Conservation (phyloP, 75 land plant genomes). For the Pinus taeda region DNA sequence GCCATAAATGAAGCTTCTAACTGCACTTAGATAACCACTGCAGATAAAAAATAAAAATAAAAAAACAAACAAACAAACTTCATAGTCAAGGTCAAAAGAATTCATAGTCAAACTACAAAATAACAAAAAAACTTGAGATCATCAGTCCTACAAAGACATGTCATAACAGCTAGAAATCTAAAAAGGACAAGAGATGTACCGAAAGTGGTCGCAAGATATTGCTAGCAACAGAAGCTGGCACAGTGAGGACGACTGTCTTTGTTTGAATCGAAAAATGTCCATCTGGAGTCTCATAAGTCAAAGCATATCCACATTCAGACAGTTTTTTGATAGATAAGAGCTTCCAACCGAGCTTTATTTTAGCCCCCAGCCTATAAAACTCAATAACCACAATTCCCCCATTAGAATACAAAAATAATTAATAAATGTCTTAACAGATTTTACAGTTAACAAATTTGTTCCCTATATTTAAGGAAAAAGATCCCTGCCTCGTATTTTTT, state of each 20-base stretch:
- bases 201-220: constrained; percentile 78
- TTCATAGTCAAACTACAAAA: constrained; percentile 3
- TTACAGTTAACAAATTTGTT: neutral
- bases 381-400: neutral
- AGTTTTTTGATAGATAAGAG: constrained; percentile 57
- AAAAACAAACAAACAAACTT: neutral
- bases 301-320: constrained; percentile 48
- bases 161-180: neutral
- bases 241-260: constrained; percentile 74
- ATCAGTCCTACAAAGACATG: neutral
- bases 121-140: neutral
- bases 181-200: constrained; percentile 40
- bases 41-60: neutral
- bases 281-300: constrained; percentile 89
- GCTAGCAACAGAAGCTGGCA: constrained; percentile 86
- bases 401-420: neutral
- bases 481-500: neutral
- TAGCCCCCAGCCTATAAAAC: constrained; percentile 69
- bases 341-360: constrained; percentile 88
- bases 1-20: neutral
- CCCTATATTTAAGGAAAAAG: neutral
- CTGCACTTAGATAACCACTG: neutral
- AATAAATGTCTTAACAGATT: neutral
- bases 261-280: constrained; percentile 53
- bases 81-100: neutral